phyloP scores from a whole-genome alignment of 768 basidiomycete species.

The Kwoniella dendrophila region DNA sequence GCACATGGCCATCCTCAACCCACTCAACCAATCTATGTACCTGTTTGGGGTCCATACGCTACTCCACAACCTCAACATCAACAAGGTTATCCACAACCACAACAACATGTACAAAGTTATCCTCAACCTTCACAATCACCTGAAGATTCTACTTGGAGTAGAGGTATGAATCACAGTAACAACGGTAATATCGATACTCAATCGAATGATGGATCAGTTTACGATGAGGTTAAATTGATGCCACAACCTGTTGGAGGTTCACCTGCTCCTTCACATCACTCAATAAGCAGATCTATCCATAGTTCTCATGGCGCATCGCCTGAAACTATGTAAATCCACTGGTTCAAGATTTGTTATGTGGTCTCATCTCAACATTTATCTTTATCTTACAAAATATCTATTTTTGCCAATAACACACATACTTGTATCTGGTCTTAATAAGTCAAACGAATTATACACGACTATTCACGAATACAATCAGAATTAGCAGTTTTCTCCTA shows the following conservation, averaged over 20 bases:
- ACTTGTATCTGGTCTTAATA: too few species aligned
- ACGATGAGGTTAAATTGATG: slow-evolving; percentile 19
- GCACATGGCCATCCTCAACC: slow-evolving; percentile 30
- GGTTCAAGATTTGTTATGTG: too few species aligned
- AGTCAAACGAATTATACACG: too few species aligned
- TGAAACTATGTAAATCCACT: slow-evolving; percentile 18
- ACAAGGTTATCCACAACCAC: slow-evolving; percentile 17
- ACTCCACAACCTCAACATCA: not conserved
- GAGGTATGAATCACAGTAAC: not conserved
- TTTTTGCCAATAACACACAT: too few species aligned
- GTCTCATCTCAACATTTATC: too few species aligned
- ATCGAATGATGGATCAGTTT: slow-evolving; percentile 22
- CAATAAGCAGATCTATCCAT: slow-evolving; percentile 18
- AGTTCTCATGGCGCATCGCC: slow-evolving; percentile 23
- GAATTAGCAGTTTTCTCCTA: too few species aligned
- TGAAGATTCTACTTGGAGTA: slow-evolving; percentile 9
- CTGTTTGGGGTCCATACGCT: slow-evolving; percentile 30
- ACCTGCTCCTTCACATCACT: slow-evolving; percentile 15
- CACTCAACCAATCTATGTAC: slow-evolving; percentile 31
- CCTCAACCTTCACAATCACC: slow-evolving; percentile 14
- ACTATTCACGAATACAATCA: too few species aligned
- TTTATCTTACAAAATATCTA: too few species aligned
- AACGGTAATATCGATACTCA: slow-evolving; percentile 10
- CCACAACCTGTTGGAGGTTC: not conserved
- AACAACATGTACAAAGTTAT: slow-evolving; percentile 11